Base-by-base conservation (phyloP, 306 rosid genomes). In the Neltuma alba region DNA sequence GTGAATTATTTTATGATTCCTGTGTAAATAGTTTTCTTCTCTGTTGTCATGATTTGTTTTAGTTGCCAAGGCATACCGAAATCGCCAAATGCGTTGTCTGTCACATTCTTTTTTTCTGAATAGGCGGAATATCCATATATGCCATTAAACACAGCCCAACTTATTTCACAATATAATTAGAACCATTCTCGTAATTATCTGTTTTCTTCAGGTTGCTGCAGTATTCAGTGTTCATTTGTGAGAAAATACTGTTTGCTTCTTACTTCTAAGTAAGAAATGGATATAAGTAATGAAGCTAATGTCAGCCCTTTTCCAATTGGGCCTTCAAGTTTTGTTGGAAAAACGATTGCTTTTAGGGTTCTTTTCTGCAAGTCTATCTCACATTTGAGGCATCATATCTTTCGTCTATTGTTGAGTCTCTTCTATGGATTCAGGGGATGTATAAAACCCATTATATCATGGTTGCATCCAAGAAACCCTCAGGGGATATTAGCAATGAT, bases 401-500 rank as follows among this genome's bases (percentile, higher is more conserved):
- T 78, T 58, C 76, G 69, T 25, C 77, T 65, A 1, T 71, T 92
- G 57, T 45, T 89, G 55, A 67, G 70, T 58, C 36, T 87, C 7
- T 18, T 92, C 69, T 72, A n/a, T 62, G 72, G 87, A 80, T 87
- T 85, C 74, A 88, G 58, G 84, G 79, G 80, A 45, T 44, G 79
- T 69, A 13, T 90, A 78, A 63, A 85, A 20, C 91, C 96, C 67
- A 55, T 87, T 85, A 13, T 87, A 30, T 83, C 92, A 36, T 93
- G 94, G 97, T 76, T 91, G 81, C 90, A 91, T 85, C 98, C 97
- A 5, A 75, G 93, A 78, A 89, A 93, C 78, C 98, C 98, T 1
- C 96, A 89, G 70, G 98, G 96, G 80, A 88, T 93, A 78, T 79
- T 93, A 84, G 98, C 91, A 38, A 85, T 93, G 92, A 94, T 93